Evolutionary conservation across 129 eudicot genomes (phyloP), one percentile per base, ranked within the genome.

Genomic region (Helianthus tuberosus): DNA sequence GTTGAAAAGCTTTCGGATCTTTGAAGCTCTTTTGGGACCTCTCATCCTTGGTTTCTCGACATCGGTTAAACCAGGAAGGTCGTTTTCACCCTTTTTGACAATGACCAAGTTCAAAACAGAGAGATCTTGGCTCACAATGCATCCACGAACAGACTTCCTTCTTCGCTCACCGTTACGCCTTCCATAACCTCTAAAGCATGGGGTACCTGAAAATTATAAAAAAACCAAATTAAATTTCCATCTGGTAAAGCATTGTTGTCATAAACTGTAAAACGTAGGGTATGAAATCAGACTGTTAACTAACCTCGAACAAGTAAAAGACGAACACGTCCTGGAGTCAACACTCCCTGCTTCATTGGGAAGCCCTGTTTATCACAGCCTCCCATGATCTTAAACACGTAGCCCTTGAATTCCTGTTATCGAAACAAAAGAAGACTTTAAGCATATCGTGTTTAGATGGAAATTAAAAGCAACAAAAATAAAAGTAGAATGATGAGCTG

Each of bases 41-140:
- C 94, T 88, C 94, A 88, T 88, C 76, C 91, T 88, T 38, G 95
- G 95, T 67, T 88, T 88, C 81, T 88, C 95, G 38, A 76, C 75
- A 79, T 88, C 95, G 12, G 95, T 88, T 14, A 88, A 72, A 4
- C 95, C 95, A 55, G 95, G 95, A 2, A 88, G 86, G 53, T 88
- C 95, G 11, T 67, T 77, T 14, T 77, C 81, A 57, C 81, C 81
- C 43, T 77, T 77, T 66, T 88, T 88, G 51, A 88, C 95, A 12
- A 88, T 88, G 8, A 77, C 81, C 52, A 77, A 50, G 61, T 77
- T 77, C 50, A 77, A 35, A 47, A 77, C 81, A 32, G 68, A 68
- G 5, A 68, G 75, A 32, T 77, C 81, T 68, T 68, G 81, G 36
- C 81, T 77, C 47, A 68, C 81, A 27, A 77, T 77, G 50, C 81